Evolutionary conservation across 768 basidiomycete species (phyloP).

Genomic region (Podaxis sp.): DNA sequence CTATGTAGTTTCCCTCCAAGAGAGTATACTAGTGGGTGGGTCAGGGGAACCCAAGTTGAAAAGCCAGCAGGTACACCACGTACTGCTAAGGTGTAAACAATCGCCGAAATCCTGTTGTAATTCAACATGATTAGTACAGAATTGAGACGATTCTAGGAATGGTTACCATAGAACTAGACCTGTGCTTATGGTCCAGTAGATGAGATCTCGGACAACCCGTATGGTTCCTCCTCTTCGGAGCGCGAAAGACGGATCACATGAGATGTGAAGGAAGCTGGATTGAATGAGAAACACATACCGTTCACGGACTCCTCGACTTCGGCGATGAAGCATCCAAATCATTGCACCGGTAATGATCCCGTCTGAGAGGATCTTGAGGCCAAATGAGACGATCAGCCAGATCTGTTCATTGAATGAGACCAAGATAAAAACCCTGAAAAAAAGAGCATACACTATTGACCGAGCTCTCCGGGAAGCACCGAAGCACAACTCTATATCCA

Average conservation of each 20-base stretch:
- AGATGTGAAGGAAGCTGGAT: background rate
- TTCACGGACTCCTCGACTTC: conserved; percentile 2
- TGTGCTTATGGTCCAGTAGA: background rate
- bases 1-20: background rate
- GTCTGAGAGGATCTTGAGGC: conserved; percentile 8
- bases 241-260: background rate
- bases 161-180: background rate
- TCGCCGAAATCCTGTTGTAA: background rate
- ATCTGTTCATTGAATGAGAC: background rate
- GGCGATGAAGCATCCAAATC: conserved; percentile 5
- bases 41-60: background rate
- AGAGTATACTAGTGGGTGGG: background rate
- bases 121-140: background rate
- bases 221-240: background rate
- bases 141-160: background rate
- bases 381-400: conserved; percentile 1
- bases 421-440: background rate
- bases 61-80: background rate
- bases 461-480: background rate
- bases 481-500: background rate
- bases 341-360: conserved; percentile 1
- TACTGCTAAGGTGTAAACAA: background rate
- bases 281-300: background rate
- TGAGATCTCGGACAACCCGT: background rate
- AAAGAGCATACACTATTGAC: background rate